Evolutionary conservation across 2,329 filamentous ascomycete genomes (phyloP), one percentile per base, ranked within the genome.

Genomic region (Apiospora rasikravindrae): DNA sequence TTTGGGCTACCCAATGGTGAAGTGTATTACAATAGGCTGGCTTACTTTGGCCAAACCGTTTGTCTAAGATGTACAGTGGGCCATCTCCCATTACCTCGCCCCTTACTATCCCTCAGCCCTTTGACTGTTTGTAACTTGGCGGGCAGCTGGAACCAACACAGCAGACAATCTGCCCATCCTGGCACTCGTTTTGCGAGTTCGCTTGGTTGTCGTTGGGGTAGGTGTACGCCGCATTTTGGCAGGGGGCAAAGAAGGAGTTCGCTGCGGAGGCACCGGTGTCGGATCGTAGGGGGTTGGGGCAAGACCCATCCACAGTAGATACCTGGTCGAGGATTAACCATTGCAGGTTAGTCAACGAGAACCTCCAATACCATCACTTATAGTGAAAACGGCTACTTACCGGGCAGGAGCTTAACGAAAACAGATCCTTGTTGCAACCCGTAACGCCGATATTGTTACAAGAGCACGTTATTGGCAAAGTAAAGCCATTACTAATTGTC

Each of bases 351-450:
- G 45, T 8, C 5, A 2, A 6, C 8, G n/a, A 3, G n/a, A 4
- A 26, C 13, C 26, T 29, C n/a, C 2, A 2, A 45, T 6, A 6
- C 19, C 3, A 45, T 24, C 29, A 67, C 6, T 8, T 1, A 1
- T 2, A 16, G 22, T 10, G 22, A 7, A 19, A 6, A 26, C 4
- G 29, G 0, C 0, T 64, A 64, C 66, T 45, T 29, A 68, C 66
- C n/a, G 40, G n/a, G 42, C 66, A 68, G 10, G 14, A 13, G 7
- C 42, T 14, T 13, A 68, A 14, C 2, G n/a, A 45, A 33, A 68
- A 68, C 42, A 68, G 42, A 13, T 68, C n/a, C 19, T 68, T 68
- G n/a, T 68, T 68, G 40, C 66, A 68, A 2, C 66, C 66, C 14
- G 66, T 68, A 5, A 68, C 66, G 42, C 66, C 66, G 1, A 68